Base-by-base conservation (phyloP, 306 rosid genomes). In the Sesbania bispinosa region DNA sequence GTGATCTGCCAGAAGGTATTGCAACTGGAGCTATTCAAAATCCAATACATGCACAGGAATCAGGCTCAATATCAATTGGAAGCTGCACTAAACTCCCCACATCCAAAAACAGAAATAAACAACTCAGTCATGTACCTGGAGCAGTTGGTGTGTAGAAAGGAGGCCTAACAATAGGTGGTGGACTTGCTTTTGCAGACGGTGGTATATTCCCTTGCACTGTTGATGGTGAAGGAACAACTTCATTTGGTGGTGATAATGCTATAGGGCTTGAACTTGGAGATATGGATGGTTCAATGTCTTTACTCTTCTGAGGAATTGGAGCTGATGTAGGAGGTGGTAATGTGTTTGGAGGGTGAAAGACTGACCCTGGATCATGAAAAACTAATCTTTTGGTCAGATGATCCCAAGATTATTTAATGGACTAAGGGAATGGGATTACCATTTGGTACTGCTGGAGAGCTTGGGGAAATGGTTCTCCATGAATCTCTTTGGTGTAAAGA, bases 211-310 rank as follows among this genome's bases (percentile, higher is more conserved):
- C 78, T 79, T 74, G 84, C 63, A 66, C 45, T 43, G 74, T 67
- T 58, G 80, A 10, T 16, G 89, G 84, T 24, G 84, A 86, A 72
- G 85, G 87, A 78, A 77, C 75, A 73, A 76, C 42, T 15, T 41
- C 42, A 46, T 24, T 26, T 68, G 83, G 84, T 23, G 90, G 88
- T 3, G 73, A 42, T 52, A 53, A 75, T 60, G 77, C 45, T 26
- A 77, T 66, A 52, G 77, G 38, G 53, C 71, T 75, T 29, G 90
- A 88, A 50, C 79, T 75, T 9, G 88, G 89, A 50, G 92, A 72
- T 26, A 67, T 9, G 16, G 81, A 74, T 0, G 90, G 84, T 45
- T 77, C 74, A 10, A 58, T 51, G 50, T 71, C 85, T 23, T 77
- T 32, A 23, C 6, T 71, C 53, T 66, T 77, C 38, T 50, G 79